These are phyloP conservation scores for Candida suzukii DNA, from an alignment of 805 yeast genomes.

Conservation along the genomic window DNA sequence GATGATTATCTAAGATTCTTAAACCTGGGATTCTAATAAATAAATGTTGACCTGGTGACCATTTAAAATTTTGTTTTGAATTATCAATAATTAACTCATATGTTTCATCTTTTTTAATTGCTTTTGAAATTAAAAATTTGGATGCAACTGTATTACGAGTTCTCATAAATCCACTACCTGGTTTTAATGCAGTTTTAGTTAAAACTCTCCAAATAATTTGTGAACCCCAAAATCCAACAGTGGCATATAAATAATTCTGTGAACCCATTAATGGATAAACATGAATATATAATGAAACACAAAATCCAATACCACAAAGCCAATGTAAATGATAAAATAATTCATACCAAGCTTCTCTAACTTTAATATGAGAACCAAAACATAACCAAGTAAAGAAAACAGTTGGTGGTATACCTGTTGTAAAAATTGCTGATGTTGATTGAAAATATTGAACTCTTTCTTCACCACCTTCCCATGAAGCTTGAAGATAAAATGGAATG, in stretches of 20 bases:
- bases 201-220: conserved; percentile 41
- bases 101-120: conserved; percentile 20
- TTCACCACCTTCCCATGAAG: conserved; percentile 42
- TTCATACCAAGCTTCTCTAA: conserved; percentile 39
- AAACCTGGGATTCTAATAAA: conserved; percentile 39
- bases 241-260: conserved; percentile 40
- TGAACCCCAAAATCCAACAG: conserved; percentile 43
- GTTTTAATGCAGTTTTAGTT: conserved; percentile 39
- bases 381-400: conserved; percentile 37
- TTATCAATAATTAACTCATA: conserved; percentile 29
- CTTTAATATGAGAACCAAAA: conserved; percentile 30
- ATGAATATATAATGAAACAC: conserved; percentile 41
- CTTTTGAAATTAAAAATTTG: conserved; percentile 21
- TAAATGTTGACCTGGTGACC: conserved; percentile 53
- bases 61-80: conserved; percentile 26
- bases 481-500: conserved; percentile 41
- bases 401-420: conserved; percentile 44
- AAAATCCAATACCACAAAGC: conserved; percentile 42
- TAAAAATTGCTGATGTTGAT: conserved; percentile 15
- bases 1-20: conserved; percentile 45
- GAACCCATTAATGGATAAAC: conserved; percentile 26
- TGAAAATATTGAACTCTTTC: conserved; percentile 17
- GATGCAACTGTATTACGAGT: conserved; percentile 17
- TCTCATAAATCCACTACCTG: conserved; percentile 26
- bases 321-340: conserved; percentile 46